These are phyloP conservation scores for Dittrichia graveolens DNA, from an alignment of 129 eudicot genomes.

Conservation along the genomic window DNA sequence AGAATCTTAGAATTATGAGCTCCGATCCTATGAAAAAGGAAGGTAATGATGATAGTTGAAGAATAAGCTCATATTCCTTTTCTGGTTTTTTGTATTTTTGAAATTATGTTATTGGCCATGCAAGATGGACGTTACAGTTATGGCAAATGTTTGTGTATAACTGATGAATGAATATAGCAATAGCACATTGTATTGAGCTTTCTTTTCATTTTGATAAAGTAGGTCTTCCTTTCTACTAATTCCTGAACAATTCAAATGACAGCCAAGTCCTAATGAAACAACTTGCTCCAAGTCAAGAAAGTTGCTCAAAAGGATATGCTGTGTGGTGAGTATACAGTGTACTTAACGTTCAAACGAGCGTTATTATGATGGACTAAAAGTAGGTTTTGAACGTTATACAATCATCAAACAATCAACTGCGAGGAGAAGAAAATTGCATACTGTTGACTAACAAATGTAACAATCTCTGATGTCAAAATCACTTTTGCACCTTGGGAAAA, in stretches of 20 bases:
- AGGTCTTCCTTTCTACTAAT: not conserved
- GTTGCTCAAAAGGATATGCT: not conserved
- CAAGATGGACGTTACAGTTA: not conserved
- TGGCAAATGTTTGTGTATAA: not conserved
- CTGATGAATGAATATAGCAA: constrained; percentile 2
- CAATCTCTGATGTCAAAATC: constrained; percentile 19
- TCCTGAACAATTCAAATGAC: not conserved
- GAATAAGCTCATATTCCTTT: not conserved
- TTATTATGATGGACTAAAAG: not conserved
- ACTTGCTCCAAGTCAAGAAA: not conserved
- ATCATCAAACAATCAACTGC: not conserved
- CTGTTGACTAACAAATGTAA: constrained; percentile 6
- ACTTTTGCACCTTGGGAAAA: constrained; percentile 76
- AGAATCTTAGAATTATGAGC: constrained; percentile 71
- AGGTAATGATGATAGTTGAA: constrained; percentile 37
- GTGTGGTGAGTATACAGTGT: not conserved
- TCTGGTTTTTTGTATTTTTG: constrained; percentile 15
- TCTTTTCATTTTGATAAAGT: not conserved
- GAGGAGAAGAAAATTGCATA: constrained; percentile 3
- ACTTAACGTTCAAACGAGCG: not conserved
- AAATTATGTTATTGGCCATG: not conserved
- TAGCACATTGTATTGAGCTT: not conserved
- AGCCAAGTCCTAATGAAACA: not conserved
- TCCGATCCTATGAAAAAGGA: constrained; percentile 59
- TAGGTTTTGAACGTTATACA: not conserved